phyloP scores from a whole-genome alignment of 2,329 filamentous ascomycete species.

The Colletotrichum sp. region DNA sequence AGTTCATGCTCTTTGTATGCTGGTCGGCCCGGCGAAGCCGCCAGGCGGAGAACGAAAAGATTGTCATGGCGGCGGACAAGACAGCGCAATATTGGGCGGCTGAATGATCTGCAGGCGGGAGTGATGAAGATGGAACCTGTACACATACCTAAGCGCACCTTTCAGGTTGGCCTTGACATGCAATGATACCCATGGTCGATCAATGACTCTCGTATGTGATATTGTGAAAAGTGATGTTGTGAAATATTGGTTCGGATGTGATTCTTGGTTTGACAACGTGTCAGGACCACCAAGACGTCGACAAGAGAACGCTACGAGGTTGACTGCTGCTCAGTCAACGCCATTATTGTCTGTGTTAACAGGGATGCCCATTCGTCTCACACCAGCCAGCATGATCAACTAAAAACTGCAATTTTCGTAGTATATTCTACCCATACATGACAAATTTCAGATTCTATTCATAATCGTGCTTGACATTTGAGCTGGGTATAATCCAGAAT shows the following conservation, averaged over 20 bases:
- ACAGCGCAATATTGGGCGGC: slow-evolving; percentile 6
- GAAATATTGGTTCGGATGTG: background rate
- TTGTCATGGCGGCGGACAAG: slow-evolving; percentile 3
- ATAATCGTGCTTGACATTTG: background rate
- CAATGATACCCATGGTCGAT: slow-evolving; percentile 24
- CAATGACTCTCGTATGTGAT: background rate
- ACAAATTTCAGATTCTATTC: background rate
- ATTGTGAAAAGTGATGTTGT: background rate
- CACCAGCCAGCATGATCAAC: background rate
- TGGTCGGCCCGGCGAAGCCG: background rate
- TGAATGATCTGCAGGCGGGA: background rate
- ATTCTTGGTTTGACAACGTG: background rate
- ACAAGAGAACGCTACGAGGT: background rate
- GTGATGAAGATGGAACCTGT: background rate
- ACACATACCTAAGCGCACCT: background rate
- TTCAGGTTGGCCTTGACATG: slow-evolving; percentile 21
- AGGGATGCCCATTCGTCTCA: background rate
- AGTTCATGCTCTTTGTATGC: slow-evolving; percentile 5
- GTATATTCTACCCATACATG: background rate
- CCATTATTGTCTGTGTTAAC: background rate
- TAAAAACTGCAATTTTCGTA: background rate
- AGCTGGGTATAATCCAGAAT: background rate
- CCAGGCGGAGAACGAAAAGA: background rate
- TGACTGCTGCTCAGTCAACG: background rate
- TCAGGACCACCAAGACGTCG: background rate